phyloP scores from a whole-genome alignment of 1,139 yeast genomes.

The Petasospora fabianii region DNA sequence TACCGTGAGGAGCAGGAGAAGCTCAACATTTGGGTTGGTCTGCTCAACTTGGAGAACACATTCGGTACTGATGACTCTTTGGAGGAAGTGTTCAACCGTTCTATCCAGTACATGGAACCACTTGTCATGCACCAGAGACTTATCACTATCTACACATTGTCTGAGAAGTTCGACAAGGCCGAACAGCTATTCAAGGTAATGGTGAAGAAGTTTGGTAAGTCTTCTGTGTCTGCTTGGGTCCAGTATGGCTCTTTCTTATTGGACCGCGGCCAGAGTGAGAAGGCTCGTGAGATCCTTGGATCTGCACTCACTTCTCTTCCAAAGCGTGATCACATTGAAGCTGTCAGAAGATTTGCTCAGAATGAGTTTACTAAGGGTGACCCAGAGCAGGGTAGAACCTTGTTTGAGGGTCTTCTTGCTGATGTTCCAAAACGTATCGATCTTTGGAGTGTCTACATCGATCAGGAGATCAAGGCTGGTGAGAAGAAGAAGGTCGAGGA shows the following conservation, averaged over 20 bases:
- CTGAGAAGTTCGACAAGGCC: constrained; percentile 72
- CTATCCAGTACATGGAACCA: constrained; percentile 91
- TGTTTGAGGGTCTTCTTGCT: constrained; percentile 86
- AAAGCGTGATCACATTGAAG: constrained; percentile 72
- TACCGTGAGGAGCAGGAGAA: constrained; percentile 93
- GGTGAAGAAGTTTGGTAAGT: constrained; percentile 76
- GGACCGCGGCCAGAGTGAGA: constrained; percentile 51
- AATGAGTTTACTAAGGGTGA: constrained; percentile 85
- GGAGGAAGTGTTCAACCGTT: constrained; percentile 73
- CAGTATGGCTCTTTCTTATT: constrained; percentile 72
- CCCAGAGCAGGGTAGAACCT: constrained; percentile 88
- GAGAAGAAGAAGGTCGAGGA: constrained; percentile 66
- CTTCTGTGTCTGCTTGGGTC: constrained; percentile 70
- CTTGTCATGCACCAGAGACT: constrained; percentile 75
- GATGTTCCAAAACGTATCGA: constrained; percentile 92
- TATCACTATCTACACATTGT: constrained; percentile 67
- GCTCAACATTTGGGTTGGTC: constrained; percentile 92
- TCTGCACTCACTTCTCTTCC: constrained; percentile 72
- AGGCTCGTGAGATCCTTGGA: constrained; percentile 67
- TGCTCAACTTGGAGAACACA: constrained; percentile 87
- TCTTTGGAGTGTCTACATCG: constrained; percentile 91
- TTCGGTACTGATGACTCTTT: constrained; percentile 85
- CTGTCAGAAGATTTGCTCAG: constrained; percentile 85
- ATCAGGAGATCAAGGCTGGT: constrained; percentile 74
- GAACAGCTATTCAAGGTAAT: constrained; percentile 60